phyloP scores from a whole-genome alignment of 768 basidiomycete genomes.

The Solioccasus polychromus region DNA sequence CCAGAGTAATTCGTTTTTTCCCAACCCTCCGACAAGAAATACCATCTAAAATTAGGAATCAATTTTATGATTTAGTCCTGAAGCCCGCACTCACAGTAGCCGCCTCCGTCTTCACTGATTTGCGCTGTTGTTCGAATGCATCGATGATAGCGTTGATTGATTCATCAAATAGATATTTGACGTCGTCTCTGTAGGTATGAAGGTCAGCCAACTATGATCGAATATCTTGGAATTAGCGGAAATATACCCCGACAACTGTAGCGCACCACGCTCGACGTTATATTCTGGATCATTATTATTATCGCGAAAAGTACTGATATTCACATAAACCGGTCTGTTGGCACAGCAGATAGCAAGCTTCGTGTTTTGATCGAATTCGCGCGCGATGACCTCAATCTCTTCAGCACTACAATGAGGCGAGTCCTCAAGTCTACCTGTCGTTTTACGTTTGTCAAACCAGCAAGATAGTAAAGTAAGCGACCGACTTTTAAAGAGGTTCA shows the following conservation, averaged over 20 bases:
- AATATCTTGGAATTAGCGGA: too few relatives aligned
- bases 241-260: conserved; percentile 17
- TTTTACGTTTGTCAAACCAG: too few relatives aligned
- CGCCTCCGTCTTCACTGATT: not conserved
- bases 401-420: not conserved
- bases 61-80: not conserved
- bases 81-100: not conserved
- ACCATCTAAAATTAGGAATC: conserved; percentile 1
- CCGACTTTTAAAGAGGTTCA: too few relatives aligned
- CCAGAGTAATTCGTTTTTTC: conserved; percentile 7
- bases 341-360: conserved; percentile 5
- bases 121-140: conserved; percentile 12
- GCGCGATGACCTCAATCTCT: conserved; percentile 1
- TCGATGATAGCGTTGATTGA: conserved; percentile 6
- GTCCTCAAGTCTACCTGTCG: conserved; percentile 8
- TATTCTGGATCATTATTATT: not conserved
- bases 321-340: conserved; percentile 8
- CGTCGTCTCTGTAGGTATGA: conserved; percentile 5
- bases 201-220: not conserved
- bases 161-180: conserved; percentile 5
- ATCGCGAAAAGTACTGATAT: not conserved
- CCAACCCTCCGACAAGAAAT: conserved; percentile 13
- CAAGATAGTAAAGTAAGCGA: too few relatives aligned
- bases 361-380: conserved; percentile 6
- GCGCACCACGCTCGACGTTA: conserved; percentile 11